Evolutionary conservation across 164 flowering plant genomes (phyloP).

Genomic region (Protea cynaroides): DNA sequence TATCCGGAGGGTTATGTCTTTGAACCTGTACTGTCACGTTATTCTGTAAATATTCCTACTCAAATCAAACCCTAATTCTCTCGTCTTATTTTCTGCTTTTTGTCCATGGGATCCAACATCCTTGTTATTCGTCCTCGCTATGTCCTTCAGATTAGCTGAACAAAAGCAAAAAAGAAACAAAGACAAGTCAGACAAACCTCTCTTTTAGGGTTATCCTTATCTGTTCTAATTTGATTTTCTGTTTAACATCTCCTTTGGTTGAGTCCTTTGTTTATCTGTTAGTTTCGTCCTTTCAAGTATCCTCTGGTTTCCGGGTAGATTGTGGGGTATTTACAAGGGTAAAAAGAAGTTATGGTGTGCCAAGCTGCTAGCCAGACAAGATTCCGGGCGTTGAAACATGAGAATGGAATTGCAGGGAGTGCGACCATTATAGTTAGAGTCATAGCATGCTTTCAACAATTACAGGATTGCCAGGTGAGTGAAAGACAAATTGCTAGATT

Average conservation of each 20-base stretch:
- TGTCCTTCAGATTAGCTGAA: conserved; percentile 63
- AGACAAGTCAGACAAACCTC: not conserved
- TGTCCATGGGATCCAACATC: conserved; percentile 61
- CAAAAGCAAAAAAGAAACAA: too few relatives aligned
- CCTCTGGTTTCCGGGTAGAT: conserved; percentile 7
- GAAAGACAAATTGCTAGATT: not conserved
- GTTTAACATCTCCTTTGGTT: too few relatives aligned
- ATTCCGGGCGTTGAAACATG: conserved; percentile 90
- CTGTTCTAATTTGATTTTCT: not conserved
- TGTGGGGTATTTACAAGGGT: conserved; percentile 22
- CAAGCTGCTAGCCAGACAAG: conserved; percentile 92
- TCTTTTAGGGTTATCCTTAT: not conserved
- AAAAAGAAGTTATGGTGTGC: conserved; percentile 89
- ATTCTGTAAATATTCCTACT: conserved; percentile 49
- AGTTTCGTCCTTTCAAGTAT: not conserved
- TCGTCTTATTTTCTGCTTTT: not conserved
- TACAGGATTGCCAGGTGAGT: conserved; percentile 89
- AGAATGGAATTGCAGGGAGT: conserved; percentile 79
- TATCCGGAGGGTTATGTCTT: conserved; percentile 55
- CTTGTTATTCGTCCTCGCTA: conserved; percentile 49
- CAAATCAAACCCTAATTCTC: not conserved
- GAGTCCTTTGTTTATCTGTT: not conserved
- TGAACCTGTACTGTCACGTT: conserved; percentile 79
- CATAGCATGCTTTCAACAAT: conserved; percentile 94
- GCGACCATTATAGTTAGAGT: conserved; percentile 88